These are phyloP conservation scores for Oryza nivara DNA, from an alignment of 176 grass and related monocot genomes.

Conservation along the genomic window DNA sequence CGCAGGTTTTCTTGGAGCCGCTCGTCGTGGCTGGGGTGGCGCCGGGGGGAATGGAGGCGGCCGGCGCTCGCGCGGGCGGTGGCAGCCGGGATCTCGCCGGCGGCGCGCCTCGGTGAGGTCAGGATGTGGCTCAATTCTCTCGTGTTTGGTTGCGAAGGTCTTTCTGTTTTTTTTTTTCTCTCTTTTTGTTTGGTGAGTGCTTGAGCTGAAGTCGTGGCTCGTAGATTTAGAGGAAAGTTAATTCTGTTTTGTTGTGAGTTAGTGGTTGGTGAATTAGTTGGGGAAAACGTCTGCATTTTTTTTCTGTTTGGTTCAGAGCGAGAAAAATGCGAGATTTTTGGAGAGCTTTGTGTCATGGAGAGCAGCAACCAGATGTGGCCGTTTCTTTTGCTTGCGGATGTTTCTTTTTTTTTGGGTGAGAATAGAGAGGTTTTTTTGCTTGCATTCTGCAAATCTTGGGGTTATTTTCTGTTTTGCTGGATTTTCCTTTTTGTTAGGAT, in stretches of 20 bases:
- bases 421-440: neutral
- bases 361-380: neutral
- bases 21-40: constrained; percentile 26
- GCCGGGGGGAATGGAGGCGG: constrained; percentile 48
- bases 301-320: constrained; percentile 11
- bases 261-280: constrained; percentile 39
- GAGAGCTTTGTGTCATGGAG: neutral
- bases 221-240: constrained; percentile 1
- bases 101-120: constrained; percentile 36
- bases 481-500: neutral
- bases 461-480: neutral
- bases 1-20: constrained; percentile 36
- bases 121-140: neutral
- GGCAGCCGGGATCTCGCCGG: constrained; percentile 50
- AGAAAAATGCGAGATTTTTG: constrained; percentile 9
- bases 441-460: constrained; percentile 31
- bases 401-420: neutral
- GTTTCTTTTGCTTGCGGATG: neutral
- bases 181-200: neutral
- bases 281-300: constrained; percentile 27
- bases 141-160: neutral
- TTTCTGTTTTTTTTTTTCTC: neutral
- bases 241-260: constrained; percentile 35
- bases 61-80: constrained; percentile 5
- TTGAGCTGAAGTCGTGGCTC: neutral